Evolutionary conservation across 495 filamentous ascomycete species (phyloP).

Genomic region (Neurospora sublineolata): DNA sequence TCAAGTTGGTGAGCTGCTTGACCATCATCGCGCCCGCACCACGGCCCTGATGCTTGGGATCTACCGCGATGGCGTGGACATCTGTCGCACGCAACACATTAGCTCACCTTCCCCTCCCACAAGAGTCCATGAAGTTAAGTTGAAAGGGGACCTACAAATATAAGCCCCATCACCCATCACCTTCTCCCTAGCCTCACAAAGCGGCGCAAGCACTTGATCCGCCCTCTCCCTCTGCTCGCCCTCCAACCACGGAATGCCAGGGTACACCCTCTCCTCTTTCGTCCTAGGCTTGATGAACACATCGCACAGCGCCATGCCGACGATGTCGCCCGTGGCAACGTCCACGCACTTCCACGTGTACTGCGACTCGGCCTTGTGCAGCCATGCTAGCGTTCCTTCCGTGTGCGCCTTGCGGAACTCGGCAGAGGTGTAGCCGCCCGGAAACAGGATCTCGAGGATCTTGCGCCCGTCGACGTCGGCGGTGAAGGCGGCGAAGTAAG

Average conservation of each 20-base stretch:
- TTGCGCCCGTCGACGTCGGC: conserved; percentile 9
- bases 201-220: conserved; percentile 14
- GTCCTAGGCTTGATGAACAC: conserved; percentile 12
- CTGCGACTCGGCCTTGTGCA: conserved; percentile 18
- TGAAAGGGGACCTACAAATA: conserved; percentile 13
- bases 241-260: conserved; percentile 22
- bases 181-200: conserved; percentile 24
- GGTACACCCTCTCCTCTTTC: conserved; percentile 13
- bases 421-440: conserved; percentile 14
- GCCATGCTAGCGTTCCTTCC: conserved; percentile 21
- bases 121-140: too few relatives aligned
- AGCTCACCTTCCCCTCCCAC: background rate
- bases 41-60: conserved; percentile 26
- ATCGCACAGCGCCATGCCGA: conserved; percentile 27
- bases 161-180: conserved; percentile 16
- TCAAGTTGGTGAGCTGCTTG: conserved; percentile 29
- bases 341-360: conserved; percentile 32
- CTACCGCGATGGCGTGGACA: conserved; percentile 19
- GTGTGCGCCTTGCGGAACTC: conserved; percentile 25
- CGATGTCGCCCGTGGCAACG: conserved; percentile 18
- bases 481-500: conserved; percentile 31
- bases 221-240: conserved; percentile 19
- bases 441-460: conserved; percentile 27
- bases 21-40: conserved; percentile 31
- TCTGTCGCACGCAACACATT: conserved; percentile 5